Base-by-base conservation (phyloP, 140 eudicot genomes). In the Cichorium intybus region DNA sequence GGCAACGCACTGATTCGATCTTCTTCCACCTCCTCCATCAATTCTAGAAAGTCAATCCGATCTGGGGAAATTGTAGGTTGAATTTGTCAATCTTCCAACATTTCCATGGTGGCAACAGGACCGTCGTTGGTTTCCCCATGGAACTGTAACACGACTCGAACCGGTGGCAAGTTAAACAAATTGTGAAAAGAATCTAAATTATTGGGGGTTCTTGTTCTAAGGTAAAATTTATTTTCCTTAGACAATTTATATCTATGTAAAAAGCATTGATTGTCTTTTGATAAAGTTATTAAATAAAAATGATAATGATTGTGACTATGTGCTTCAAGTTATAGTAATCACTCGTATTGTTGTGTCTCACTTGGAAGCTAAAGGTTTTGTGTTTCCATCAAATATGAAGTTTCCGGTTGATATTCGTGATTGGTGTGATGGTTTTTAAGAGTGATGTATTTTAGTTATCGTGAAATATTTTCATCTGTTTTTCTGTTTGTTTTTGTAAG, bases 321-420 rank as follows among this genome's bases (percentile, higher is more conserved):
- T n/a, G n/a, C n/a, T n/a, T n/a, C n/a, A n/a, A n/a, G n/a, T n/a
- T n/a, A n/a, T n/a, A n/a, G n/a, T n/a, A n/a, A n/a, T 39, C 16
- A 39, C 46, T 39, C 6, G 46, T 39, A 4, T 43, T 14, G 2
- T 43, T 43, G 49, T 68, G 16, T 56, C 24, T 27, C 66, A 66
- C 43, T 68, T 56, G 74, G 56, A 68, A 17, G 66, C 66, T 56
- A 68, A 56, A 43, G 66, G 74, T 26, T 68, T 68, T 45, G 49
- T 3, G 1, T 43, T 3, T 4, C 49, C 18, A 43, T 39, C 16
- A 39, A 39, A 39, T 43, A 15, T 43, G 5, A 43, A 37, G 65
- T 18, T 33, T 66, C 27, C 29, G 11, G 26, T 52, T 34, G 60
- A 6, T 21, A 34, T 2, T 6, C 2, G n/a, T n/a, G n/a, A n/a